Percentiles rank a stretch among this genome's conserved stretches.
Conservation (phyloP, 228 moss, liverwort and hornwort species). For the Sphagnum fallax region DNA sequence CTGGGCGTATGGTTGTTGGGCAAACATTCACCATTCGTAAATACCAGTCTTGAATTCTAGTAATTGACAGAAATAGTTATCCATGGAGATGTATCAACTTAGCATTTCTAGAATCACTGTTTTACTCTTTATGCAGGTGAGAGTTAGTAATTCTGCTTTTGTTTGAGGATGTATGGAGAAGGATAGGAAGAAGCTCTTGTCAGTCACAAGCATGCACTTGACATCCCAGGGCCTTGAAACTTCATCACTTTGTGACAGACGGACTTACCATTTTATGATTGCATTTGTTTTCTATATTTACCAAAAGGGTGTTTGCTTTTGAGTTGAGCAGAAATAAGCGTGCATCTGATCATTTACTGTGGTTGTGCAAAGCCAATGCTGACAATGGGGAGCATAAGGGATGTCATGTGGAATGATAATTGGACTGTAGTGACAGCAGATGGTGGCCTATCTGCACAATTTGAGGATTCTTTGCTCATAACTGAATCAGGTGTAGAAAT, state of each 20-base stretch:
- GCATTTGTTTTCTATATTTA: neutral
- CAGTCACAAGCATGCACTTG: too few relatives aligned
- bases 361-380: constrained; percentile 73
- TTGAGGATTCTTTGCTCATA: constrained; percentile 79
- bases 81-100: too few relatives aligned
- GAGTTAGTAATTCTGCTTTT: too few relatives aligned
- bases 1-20: constrained; percentile 78
- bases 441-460: constrained; percentile 87
- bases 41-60: neutral
- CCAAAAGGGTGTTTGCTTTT: neutral
- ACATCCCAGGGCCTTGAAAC: too few relatives aligned
- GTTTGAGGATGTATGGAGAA: too few relatives aligned
- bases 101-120: too few relatives aligned
- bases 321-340: too few relatives aligned
- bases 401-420: constrained; percentile 83
- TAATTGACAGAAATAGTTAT: too few relatives aligned
- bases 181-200: too few relatives aligned
- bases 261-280: neutral
- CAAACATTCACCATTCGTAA: constrained; percentile 96
- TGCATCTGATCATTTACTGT: neutral
- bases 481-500: constrained; percentile 84
- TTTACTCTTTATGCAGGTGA: too few relatives aligned
- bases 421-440: constrained; percentile 98
- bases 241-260: too few relatives aligned
- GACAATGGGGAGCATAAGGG: constrained; percentile 71